Evolutionary conservation across 805 yeast genomes (phyloP).

Genomic region (Hanseniaspora vineae): DNA sequence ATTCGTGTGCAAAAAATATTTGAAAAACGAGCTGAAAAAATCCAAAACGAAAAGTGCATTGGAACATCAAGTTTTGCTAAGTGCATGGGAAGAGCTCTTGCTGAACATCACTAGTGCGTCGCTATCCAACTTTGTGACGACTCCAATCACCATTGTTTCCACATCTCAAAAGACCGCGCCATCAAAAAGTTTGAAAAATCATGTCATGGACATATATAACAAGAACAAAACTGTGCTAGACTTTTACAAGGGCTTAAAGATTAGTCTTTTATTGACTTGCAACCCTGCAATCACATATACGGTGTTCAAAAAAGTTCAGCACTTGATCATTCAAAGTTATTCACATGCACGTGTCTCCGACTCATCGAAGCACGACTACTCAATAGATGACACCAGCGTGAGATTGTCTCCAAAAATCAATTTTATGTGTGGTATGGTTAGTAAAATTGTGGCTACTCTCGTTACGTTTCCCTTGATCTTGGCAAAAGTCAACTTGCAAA

Average conservation of each 20-base stretch:
- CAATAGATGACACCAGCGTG: conserved; percentile 11
- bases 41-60: too few species aligned
- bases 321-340: conserved; percentile 21
- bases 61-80: too few species aligned
- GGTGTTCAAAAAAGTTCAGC: conserved; percentile 55
- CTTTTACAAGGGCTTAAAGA: conserved; percentile 76
- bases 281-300: conserved; percentile 87
- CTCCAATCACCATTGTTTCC: conserved; percentile 69
- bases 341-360: conserved; percentile 20
- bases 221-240: conserved; percentile 57
- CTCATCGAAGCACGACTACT: conserved; percentile 13
- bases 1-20: conserved; percentile 9
- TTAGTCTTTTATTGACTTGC: conserved; percentile 59
- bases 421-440: conserved; percentile 63
- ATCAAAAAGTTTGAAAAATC: conserved; percentile 19
- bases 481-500: conserved; percentile 70
- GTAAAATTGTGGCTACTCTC: conserved; percentile 69
- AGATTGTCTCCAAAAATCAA: conserved; percentile 48
- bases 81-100: conserved; percentile 52
- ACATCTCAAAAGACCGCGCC: conserved; percentile 43
- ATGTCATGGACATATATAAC: conserved; percentile 33
- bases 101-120: conserved; percentile 78
- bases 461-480: conserved; percentile 78
- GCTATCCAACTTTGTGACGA: conserved; percentile 63
- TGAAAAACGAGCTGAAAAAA: too few species aligned